Conservation (phyloP, 345 rosid genomes). For the Murraya paniculata region DNA sequence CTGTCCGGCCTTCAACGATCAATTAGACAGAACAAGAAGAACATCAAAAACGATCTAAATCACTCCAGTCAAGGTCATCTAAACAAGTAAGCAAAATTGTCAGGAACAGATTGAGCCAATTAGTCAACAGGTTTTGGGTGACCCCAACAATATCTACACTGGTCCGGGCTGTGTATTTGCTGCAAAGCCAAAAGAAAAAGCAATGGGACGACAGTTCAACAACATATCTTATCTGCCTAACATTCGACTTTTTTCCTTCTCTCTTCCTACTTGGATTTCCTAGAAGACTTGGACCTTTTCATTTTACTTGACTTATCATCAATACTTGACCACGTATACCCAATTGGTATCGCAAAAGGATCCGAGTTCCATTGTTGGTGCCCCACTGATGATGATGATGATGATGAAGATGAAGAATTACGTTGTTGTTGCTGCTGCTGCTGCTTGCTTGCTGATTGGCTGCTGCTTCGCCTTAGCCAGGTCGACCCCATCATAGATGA, state of each 20-base stretch:
- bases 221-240: neutral
- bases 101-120: neutral
- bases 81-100: neutral
- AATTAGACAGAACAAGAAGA: too few species aligned
- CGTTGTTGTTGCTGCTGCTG: slow-evolving; percentile 36
- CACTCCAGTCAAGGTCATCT: neutral
- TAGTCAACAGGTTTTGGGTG: neutral
- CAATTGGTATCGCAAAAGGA: slow-evolving; percentile 83
- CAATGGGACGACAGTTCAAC: neutral
- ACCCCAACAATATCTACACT: too few species aligned
- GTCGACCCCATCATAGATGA: slow-evolving; percentile 14
- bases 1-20: neutral
- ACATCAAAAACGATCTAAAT: too few species aligned
- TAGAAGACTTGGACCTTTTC: slow-evolving; percentile 58
- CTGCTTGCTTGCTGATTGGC: slow-evolving; percentile 51
- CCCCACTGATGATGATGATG: slow-evolving; percentile 11
- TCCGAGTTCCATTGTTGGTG: slow-evolving; percentile 34
- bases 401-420: slow-evolving; percentile 6
- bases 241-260: neutral
- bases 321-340: slow-evolving; percentile 68
- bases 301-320: slow-evolving; percentile 43
- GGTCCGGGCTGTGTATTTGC: too few species aligned
- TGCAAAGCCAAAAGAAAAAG: too few species aligned
- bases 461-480: slow-evolving; percentile 58
- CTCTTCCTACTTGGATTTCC: slow-evolving; percentile 41